These are phyloP conservation scores for Pseudogymnoascus sp. DNA, from an alignment of 2,329 filamentous ascomycete genomes.

Conservation along the genomic window DNA sequence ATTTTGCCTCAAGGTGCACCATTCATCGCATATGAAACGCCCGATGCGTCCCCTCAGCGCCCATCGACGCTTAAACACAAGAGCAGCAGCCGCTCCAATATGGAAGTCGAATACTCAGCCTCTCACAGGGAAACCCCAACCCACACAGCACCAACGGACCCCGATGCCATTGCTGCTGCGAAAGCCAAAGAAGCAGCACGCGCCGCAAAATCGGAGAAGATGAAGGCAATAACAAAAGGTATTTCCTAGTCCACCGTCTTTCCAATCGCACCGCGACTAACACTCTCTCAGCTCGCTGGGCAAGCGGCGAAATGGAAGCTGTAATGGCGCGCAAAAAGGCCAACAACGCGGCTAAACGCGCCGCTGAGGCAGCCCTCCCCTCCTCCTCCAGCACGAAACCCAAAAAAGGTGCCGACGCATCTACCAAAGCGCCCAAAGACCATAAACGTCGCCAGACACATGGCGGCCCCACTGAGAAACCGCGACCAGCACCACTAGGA, in stretches of 20 bases:
- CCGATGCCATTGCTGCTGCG: not conserved
- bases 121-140: not conserved
- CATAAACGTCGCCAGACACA: not conserved
- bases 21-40: constrained; percentile 3
- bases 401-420: not conserved
- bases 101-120: not conserved
- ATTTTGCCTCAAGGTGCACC: not conserved
- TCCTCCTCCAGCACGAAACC: not conserved
- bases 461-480: not conserved
- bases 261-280: not conserved
- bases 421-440: not conserved
- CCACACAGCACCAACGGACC: not conserved
- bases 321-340: constrained; percentile 54
- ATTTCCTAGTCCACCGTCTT: not conserved
- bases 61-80: not conserved
- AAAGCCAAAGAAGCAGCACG: constrained; percentile 8
- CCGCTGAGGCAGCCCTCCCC: not conserved
- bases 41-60: not conserved
- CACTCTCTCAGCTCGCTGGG: constrained; percentile 39
- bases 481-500: not conserved
- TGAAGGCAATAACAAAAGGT: constrained; percentile 15
- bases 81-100: not conserved
- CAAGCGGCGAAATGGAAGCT: constrained; percentile 49
- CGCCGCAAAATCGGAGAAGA: constrained; percentile 13
- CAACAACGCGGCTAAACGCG: constrained; percentile 45